Evolutionary conservation across 345 rosid genomes (phyloP), one percentile per base, ranked within the genome.

Genomic region (Ricinus communis): DNA sequence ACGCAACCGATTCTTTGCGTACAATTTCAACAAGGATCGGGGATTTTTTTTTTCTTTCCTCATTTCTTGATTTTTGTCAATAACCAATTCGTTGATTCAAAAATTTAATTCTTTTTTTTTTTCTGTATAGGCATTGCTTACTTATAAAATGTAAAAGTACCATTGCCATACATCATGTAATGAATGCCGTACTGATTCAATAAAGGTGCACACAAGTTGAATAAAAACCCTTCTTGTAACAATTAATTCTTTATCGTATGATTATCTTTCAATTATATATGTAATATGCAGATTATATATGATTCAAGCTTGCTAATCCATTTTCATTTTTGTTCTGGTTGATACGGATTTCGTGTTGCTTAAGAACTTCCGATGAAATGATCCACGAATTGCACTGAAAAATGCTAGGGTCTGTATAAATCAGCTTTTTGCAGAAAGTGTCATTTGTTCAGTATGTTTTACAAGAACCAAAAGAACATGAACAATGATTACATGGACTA

Each of bases 21-120:
- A 50, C 49, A 12, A 11, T 30, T 10, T 10, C 18, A 75, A 74
- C 21, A 28, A 62, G 45, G 63, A 74, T 9, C 30, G 56, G 52
- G 52, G 19, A 52, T 21, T 30, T 47, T 38, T 5, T 58, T 56
- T 4, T 25, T 56, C n/a, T n/a, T n/a, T n/a, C n/a, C n/a, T 46
- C 1, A 0, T 22, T 68, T 38, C 14, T 31, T 66, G 0, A 5
- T 25, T 36, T 67, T 43, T 50, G 5, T 22, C 5, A 19, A 58
- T 40, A 22, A 50, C 33, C 45, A 50, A 65, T 14, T 36, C 5
- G 5, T 60, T 68, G 7, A 68, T 68, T 59, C 40, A 51, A 59
- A n/a, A 4, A 0, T 1, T 51, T 19, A 21, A 8, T 5, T 58
- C 24, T 1, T 24, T 43, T 63, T 10, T 1, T 24, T 54, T 1